A percentile compares a stretch with the other conserved stretches of the same genome.
Conservation (phyloP, 129 eudicot genomes). For the Centella asiatica region DNA sequence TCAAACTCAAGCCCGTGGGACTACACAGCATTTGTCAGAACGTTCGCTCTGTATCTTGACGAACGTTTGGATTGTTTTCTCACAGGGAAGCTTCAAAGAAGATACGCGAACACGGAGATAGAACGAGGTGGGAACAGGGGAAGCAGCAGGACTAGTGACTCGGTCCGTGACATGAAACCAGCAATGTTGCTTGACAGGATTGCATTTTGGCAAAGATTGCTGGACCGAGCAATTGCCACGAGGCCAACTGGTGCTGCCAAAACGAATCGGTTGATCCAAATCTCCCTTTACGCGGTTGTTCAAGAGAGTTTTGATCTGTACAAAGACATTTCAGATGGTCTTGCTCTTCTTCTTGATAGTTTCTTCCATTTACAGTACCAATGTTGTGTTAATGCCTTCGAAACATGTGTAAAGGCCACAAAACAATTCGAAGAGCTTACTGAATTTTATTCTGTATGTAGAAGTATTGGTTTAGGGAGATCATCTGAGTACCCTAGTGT, state of each 20-base stretch:
- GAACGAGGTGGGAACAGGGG: not conserved
- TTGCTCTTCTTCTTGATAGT: constrained; percentile 40
- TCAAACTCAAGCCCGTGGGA: constrained; percentile 64
- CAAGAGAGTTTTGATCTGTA: constrained; percentile 62
- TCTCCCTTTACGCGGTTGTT: constrained; percentile 39
- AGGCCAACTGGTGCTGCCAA: constrained; percentile 49
- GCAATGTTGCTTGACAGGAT: constrained; percentile 45
- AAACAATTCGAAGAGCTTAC: constrained; percentile 53
- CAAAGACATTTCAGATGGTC: constrained; percentile 56
- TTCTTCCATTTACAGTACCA: constrained; percentile 46
- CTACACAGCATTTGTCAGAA: constrained; percentile 55
- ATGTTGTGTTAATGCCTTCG: constrained; percentile 36
- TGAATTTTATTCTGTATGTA: constrained; percentile 40
- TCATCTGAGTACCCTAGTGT: constrained; percentile 48
- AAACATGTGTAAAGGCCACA: constrained; percentile 45
- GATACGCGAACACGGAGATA: constrained; percentile 18
- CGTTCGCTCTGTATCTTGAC: constrained; percentile 48
- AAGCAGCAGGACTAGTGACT: constrained; percentile 17
- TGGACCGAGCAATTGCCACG: constrained; percentile 53
- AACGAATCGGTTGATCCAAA: constrained; percentile 37
- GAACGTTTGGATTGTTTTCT: constrained; percentile 62
- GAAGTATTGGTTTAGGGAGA: constrained; percentile 38
- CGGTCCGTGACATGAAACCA: constrained; percentile 47
- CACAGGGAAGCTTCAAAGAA: constrained; percentile 58
- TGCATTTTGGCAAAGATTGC: constrained; percentile 50